These are phyloP conservation scores for Zygotorulaspora mrakii DNA, from an alignment of 1,139 yeast species.

Conservation along the genomic window DNA sequence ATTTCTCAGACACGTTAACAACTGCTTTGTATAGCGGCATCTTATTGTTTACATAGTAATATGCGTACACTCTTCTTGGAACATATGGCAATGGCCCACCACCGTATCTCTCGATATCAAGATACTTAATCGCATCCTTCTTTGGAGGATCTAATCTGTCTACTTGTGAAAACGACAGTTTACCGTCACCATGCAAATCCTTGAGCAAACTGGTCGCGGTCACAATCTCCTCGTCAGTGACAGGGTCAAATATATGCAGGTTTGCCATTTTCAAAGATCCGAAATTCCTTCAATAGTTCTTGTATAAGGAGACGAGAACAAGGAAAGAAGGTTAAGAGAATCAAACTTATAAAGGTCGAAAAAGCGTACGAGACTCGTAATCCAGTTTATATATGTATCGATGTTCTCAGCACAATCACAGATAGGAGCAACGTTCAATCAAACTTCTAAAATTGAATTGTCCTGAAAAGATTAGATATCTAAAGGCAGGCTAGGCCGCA, in stretches of 20 bases:
- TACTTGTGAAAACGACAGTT: constrained; percentile 65
- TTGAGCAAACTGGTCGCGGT: constrained; percentile 61
- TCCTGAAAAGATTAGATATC: neutral
- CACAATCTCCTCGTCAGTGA: constrained; percentile 61
- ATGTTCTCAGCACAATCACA: neutral
- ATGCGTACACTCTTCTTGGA: constrained; percentile 62
- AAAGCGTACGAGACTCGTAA: neutral
- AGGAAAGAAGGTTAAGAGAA: too few relatives aligned
- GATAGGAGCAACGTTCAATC: neutral
- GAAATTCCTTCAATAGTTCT: too few relatives aligned
- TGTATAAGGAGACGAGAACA: too few relatives aligned
- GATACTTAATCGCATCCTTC: constrained; percentile 61
- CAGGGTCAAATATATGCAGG: constrained; percentile 53
- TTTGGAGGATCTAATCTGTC: constrained; percentile 83
- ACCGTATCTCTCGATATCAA: constrained; percentile 61
- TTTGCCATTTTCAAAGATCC: constrained; percentile 2
- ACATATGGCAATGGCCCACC: constrained; percentile 55
- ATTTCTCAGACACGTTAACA: constrained; percentile 62
- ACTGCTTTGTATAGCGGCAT: constrained; percentile 66
- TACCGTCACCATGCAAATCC: constrained; percentile 44
- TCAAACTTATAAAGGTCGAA: too few relatives aligned
- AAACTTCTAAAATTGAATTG: neutral
- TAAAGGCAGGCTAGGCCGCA: constrained; percentile 1
- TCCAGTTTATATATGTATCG: constrained; percentile 1
- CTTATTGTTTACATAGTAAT: constrained; percentile 56